phyloP scores from a whole-genome alignment of 306 rosid species.

The Malus sylvestris region DNA sequence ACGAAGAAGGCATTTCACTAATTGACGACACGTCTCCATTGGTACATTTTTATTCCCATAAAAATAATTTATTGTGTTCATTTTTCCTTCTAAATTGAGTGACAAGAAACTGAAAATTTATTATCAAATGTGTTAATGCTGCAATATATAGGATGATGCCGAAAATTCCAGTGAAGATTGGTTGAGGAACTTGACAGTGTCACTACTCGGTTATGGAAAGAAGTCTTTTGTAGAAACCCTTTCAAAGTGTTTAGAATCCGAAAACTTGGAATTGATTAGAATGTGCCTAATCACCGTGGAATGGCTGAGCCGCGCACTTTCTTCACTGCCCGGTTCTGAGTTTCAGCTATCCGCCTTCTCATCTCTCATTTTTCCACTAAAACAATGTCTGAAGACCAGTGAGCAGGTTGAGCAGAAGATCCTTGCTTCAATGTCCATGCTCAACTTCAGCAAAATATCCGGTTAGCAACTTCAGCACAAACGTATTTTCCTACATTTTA shows the following conservation, averaged over 20 bases:
- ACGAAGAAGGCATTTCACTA: conserved; percentile 23
- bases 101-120: background rate
- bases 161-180: conserved; percentile 42
- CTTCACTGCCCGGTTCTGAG: conserved; percentile 29
- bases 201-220: conserved; percentile 50
- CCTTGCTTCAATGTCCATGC: conserved; percentile 65
- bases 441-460: conserved; percentile 69
- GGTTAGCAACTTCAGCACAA: conserved; percentile 30
- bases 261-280: conserved; percentile 44
- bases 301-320: conserved; percentile 70
- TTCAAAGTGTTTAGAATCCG: conserved; percentile 46
- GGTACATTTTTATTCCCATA: conserved; percentile 29
- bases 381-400: conserved; percentile 37
- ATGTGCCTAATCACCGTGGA: conserved; percentile 43
- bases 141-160: conserved; percentile 38
- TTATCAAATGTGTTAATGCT: conserved; percentile 9
- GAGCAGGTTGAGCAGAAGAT: conserved; percentile 44
- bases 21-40: conserved; percentile 17
- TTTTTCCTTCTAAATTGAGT: background rate
- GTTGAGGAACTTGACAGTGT: conserved; percentile 37
- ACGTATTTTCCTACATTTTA: background rate
- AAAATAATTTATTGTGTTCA: background rate
- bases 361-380: conserved; percentile 40
- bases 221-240: conserved; percentile 47
- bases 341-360: conserved; percentile 47